phyloP scores from a whole-genome alignment of 306 rosid genomes.

The Argentina anserina region DNA sequence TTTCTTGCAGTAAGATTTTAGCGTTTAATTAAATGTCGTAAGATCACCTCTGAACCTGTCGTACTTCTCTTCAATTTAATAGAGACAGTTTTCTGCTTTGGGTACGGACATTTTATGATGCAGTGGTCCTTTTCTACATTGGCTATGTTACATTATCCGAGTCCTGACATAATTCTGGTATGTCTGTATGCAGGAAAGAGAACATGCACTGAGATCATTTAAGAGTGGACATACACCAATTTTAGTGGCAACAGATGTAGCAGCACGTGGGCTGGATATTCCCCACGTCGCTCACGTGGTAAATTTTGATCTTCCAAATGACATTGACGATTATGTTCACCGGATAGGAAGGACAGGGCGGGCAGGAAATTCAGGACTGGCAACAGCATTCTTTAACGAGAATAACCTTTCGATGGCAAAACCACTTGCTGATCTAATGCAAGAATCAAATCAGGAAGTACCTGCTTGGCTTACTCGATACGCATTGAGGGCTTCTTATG shows the following conservation, averaged over 20 bases:
- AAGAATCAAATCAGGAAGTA: slow-evolving; percentile 79
- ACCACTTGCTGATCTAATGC: slow-evolving; percentile 75
- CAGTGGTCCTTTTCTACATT: neutral
- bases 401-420: slow-evolving; percentile 52
- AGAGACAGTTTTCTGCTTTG: neutral
- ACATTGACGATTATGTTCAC: slow-evolving; percentile 80
- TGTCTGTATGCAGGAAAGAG: slow-evolving; percentile 62
- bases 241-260: slow-evolving; percentile 83
- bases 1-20: neutral
- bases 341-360: slow-evolving; percentile 84
- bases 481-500: slow-evolving; percentile 46
- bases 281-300: slow-evolving; percentile 80
- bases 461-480: slow-evolving; percentile 75
- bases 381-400: slow-evolving; percentile 79
- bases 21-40: neutral
- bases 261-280: slow-evolving; percentile 85
- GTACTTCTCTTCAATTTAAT: neutral
- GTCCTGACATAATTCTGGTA: neutral
- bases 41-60: neutral
- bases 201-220: slow-evolving; percentile 66
- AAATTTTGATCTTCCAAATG: slow-evolving; percentile 77
- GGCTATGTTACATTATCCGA: neutral
- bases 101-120: slow-evolving; percentile 2
- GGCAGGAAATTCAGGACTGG: slow-evolving; percentile 77
- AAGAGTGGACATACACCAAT: slow-evolving; percentile 75